These are phyloP conservation scores for Chlamydomonas applanata DNA, from an alignment of 139 green algal species.

Conservation along the genomic window DNA sequence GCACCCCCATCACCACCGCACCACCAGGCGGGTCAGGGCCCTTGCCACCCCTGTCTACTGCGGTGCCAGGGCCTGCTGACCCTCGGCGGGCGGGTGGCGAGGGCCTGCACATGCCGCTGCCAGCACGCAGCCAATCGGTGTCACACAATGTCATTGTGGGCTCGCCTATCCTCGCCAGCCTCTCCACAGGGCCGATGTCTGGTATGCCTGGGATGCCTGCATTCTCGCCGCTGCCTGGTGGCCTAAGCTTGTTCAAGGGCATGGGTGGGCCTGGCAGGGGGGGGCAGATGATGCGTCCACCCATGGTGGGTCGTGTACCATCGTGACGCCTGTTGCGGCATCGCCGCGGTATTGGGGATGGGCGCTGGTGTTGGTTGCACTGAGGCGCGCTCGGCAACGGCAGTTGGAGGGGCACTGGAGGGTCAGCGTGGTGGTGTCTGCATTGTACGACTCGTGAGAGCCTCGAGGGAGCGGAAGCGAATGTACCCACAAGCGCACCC, in stretches of 20 bases:
- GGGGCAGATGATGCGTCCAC: not conserved
- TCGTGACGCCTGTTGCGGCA: not conserved
- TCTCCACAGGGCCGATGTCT: not conserved
- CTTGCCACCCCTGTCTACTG: not conserved
- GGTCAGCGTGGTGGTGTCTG: too few relatives aligned
- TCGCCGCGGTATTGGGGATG: too few relatives aligned
- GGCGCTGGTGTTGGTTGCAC: too few relatives aligned
- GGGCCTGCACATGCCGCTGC: too few relatives aligned
- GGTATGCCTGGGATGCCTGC: not conserved
- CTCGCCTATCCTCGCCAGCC: constrained; percentile 9
- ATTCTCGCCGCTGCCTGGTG: not conserved
- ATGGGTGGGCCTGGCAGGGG: not conserved
- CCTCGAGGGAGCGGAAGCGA: not conserved
- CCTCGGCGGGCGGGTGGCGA: too few relatives aligned
- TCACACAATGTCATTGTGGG: not conserved
- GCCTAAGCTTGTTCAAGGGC: constrained; percentile 10
- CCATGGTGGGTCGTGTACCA: not conserved
- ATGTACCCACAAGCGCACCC: not conserved
- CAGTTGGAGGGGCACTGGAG: too few relatives aligned
- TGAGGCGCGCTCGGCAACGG: not conserved
- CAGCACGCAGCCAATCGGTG: too few relatives aligned
- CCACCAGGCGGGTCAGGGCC: not conserved
- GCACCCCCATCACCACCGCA: not conserved
- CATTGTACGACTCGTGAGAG: too few relatives aligned
- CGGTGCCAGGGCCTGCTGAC: too few relatives aligned